phyloP scores from a whole-genome alignment of 805 yeast species.

The Wickerhamiella galacta region DNA sequence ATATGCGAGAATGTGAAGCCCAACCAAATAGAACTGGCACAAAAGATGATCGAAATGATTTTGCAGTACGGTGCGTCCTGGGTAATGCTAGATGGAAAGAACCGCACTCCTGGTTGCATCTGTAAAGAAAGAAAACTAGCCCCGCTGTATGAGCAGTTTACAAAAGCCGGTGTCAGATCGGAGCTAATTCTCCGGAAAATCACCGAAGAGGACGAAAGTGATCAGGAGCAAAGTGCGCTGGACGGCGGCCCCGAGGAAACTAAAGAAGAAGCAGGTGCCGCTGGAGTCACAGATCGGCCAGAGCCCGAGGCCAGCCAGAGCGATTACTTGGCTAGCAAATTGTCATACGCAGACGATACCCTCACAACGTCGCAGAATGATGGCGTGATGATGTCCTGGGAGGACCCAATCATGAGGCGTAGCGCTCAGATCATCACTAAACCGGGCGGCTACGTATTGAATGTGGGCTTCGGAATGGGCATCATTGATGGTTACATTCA shows the following conservation, averaged over 20 bases:
- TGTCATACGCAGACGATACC: constrained; percentile 42
- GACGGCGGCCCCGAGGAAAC: constrained; percentile 9
- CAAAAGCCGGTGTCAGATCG: constrained; percentile 82
- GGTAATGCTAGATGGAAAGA: constrained; percentile 57
- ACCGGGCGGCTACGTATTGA: constrained; percentile 36
- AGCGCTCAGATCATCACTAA: constrained; percentile 63
- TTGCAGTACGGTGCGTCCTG: constrained; percentile 87
- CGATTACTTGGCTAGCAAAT: constrained; percentile 45
- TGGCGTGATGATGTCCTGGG: constrained; percentile 99
- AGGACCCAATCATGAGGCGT: constrained; percentile 57
- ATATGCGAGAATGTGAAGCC: constrained; percentile 9
- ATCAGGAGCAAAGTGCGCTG: constrained; percentile 12
- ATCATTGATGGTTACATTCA: constrained; percentile 74
- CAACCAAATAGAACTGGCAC: constrained; percentile 10
- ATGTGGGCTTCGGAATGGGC: constrained; percentile 96
- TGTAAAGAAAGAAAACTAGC: constrained; percentile 37
- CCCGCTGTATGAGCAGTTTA: constrained; percentile 30
- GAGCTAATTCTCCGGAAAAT: constrained; percentile 65
- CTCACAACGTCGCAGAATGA: constrained; percentile 62
- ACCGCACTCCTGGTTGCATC: constrained; percentile 76
- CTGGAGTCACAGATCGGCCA: not conserved
- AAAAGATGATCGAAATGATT: constrained; percentile 39
- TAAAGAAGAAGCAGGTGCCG: constrained; percentile 6
- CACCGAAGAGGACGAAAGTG: constrained; percentile 15
- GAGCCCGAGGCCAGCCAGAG: constrained; percentile 29